These are phyloP conservation scores for Corylus heterophylla DNA, from an alignment of 306 rosid genomes.

Conservation along the genomic window DNA sequence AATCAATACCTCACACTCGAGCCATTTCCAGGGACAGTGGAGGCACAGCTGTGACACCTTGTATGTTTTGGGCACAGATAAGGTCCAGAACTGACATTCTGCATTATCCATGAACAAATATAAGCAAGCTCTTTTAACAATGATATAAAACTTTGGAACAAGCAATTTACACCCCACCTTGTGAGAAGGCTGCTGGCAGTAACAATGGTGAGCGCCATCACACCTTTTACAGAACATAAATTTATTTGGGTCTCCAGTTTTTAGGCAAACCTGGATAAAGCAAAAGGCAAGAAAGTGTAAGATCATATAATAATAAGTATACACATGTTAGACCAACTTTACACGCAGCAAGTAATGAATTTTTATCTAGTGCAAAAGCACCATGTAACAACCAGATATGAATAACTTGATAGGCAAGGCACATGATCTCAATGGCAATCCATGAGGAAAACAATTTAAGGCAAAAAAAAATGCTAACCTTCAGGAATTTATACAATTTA, in stretches of 20 bases:
- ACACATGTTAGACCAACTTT: constrained; percentile 11
- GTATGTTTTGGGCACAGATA: constrained; percentile 95
- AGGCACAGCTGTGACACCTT: constrained; percentile 91
- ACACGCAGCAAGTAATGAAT: not conserved
- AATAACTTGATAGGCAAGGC: not conserved
- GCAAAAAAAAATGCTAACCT: not conserved
- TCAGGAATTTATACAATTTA: not conserved
- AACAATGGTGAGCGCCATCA: constrained; percentile 97
- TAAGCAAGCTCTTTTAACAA: constrained; percentile 26
- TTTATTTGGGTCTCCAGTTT: constrained; percentile 94
- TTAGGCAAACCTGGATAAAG: constrained; percentile 76
- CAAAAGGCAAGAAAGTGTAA: constrained; percentile 12
- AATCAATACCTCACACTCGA: constrained; percentile 81
- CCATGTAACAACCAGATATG: not conserved
- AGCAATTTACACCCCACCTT: constrained; percentile 58
- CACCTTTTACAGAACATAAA: constrained; percentile 99
- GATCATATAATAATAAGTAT: constrained; percentile 14
- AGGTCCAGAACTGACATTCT: constrained; percentile 92
- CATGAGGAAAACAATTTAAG: not conserved
- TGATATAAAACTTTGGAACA: constrained; percentile 21
- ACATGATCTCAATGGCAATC: not conserved
- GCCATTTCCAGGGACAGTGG: constrained; percentile 98
- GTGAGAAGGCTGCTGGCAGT: constrained; percentile 95
- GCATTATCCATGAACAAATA: constrained; percentile 41
- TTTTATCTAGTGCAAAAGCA: not conserved